These are phyloP conservation scores for Elongisporangium prolatum DNA, from an alignment of 352 stramenopile species.

Conservation along the genomic window DNA sequence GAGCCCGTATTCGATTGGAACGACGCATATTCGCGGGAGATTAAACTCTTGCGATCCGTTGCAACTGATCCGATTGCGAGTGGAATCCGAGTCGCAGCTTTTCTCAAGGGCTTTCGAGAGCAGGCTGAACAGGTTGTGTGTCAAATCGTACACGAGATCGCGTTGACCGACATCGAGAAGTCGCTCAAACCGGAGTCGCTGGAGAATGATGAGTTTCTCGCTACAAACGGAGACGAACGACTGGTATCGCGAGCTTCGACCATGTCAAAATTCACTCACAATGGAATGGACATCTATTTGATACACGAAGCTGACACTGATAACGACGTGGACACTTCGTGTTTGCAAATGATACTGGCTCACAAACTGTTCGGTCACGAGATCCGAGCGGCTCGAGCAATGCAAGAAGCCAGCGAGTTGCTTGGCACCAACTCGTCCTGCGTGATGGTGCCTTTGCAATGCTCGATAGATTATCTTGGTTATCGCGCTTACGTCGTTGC, in stretches of 20 bases:
- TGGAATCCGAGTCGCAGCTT: slow-evolving; percentile 18
- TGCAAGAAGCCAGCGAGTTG: slow-evolving; percentile 23
- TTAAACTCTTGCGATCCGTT: not conserved
- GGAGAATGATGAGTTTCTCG: slow-evolving; percentile 30
- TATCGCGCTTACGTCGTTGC: slow-evolving; percentile 47
- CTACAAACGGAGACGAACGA: slow-evolving; percentile 20
- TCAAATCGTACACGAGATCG: slow-evolving; percentile 33
- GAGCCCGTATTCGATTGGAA: slow-evolving; percentile 15
- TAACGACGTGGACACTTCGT: slow-evolving; percentile 5
- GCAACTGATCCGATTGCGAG: slow-evolving; percentile 7
- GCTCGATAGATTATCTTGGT: slow-evolving; percentile 51
- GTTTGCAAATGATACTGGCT: slow-evolving; percentile 5
- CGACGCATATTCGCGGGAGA: slow-evolving; percentile 12
- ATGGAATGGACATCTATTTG: slow-evolving; percentile 38
- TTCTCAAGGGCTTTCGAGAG: slow-evolving; percentile 36
- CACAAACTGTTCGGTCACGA: slow-evolving; percentile 45
- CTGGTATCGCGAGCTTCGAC: not conserved
- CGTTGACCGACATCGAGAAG: slow-evolving; percentile 17
- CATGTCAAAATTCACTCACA: slow-evolving; percentile 22
- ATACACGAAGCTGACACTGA: slow-evolving; percentile 8
- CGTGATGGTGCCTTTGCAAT: slow-evolving; percentile 48
- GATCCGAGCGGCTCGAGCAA: slow-evolving; percentile 30
- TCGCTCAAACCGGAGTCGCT: slow-evolving; percentile 11
- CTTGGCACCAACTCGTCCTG: slow-evolving; percentile 3
- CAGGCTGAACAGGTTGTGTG: slow-evolving; percentile 22